phyloP scores from a whole-genome alignment of 179 eudicot species.

The Gypsophila paniculata region DNA sequence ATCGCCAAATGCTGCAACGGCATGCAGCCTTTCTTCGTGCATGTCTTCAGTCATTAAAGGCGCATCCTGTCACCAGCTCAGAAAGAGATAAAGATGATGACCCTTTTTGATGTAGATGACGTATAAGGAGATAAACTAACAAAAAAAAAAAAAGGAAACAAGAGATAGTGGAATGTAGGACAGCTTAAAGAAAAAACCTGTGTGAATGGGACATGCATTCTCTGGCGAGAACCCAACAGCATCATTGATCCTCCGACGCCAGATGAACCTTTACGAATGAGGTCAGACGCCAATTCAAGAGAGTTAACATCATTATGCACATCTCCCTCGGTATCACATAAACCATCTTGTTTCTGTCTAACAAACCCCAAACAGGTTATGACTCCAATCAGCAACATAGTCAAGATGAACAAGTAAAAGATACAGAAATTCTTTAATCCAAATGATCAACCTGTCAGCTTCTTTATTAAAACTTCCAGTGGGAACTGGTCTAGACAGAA shows the following conservation, averaged over 20 bases:
- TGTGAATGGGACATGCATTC: slow-evolving; percentile 86
- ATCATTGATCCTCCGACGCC: slow-evolving; percentile 59
- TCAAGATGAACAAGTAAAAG: slow-evolving; percentile 1
- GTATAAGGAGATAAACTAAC: slow-evolving; percentile 6
- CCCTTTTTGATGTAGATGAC: slow-evolving; percentile 2
- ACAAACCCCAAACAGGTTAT: slow-evolving; percentile 26
- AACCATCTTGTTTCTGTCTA: slow-evolving; percentile 29
- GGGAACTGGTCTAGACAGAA: slow-evolving; percentile 19
- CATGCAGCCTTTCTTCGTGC: slow-evolving; percentile 90
- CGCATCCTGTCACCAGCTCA: slow-evolving; percentile 51
- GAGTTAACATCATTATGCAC: slow-evolving; percentile 16
- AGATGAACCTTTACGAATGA: slow-evolving; percentile 65
- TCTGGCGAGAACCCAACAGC: slow-evolving; percentile 64
- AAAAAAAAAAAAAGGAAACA: not conserved
- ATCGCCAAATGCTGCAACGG: slow-evolving; percentile 69
- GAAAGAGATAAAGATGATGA: slow-evolving; percentile 2
- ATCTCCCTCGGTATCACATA: slow-evolving; percentile 22
- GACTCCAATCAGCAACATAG: slow-evolving; percentile 2
- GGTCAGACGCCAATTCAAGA: slow-evolving; percentile 33
- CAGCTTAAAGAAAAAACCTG: slow-evolving; percentile 47
- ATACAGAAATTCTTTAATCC: not conserved
- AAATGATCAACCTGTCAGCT: slow-evolving; percentile 51
- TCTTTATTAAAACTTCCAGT: slow-evolving; percentile 20
- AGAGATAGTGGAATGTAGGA: slow-evolving; percentile 10
- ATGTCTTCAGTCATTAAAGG: slow-evolving; percentile 98